These are phyloP conservation scores for Eutypa lata DNA, from an alignment of 2,329 filamentous ascomycete genomes.

Conservation along the genomic window DNA sequence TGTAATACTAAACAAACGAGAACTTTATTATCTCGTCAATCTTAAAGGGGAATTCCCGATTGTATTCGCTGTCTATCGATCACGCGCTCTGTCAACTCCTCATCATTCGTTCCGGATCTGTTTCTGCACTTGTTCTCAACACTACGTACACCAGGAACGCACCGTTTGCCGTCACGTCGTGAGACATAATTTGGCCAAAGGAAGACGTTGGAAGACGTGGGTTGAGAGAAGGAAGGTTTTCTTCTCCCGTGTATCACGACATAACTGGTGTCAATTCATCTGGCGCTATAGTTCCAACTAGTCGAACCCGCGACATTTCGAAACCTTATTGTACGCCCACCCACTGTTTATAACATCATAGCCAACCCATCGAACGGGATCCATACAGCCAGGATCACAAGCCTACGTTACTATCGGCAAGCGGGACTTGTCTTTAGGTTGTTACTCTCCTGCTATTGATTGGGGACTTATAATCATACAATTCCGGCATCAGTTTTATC, in stretches of 20 bases:
- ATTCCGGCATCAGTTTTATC: neutral
- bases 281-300: neutral
- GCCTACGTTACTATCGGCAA: neutral
- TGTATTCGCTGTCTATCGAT: neutral
- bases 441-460: neutral
- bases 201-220: neutral
- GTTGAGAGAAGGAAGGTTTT: neutral
- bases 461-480: neutral
- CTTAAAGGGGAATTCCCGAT: neutral
- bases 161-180: neutral
- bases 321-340: neutral
- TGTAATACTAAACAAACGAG: too few species aligned
- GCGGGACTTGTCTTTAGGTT: neutral
- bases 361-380: neutral
- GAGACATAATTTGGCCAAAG: neutral
- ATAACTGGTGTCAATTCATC: neutral
- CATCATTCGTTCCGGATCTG: constrained; percentile 2
- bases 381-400: neutral
- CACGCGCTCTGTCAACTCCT: neutral
- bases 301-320: neutral
- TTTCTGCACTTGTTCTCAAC: neutral
- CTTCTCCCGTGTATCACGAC: neutral
- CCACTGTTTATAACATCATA: neutral
- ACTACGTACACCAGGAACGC: neutral
- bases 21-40: too few species aligned